Evolutionary conservation across 179 eudicot species (phyloP), one percentile per base, ranked within the genome.

Genomic region (Sideroxylon spinosum): DNA sequence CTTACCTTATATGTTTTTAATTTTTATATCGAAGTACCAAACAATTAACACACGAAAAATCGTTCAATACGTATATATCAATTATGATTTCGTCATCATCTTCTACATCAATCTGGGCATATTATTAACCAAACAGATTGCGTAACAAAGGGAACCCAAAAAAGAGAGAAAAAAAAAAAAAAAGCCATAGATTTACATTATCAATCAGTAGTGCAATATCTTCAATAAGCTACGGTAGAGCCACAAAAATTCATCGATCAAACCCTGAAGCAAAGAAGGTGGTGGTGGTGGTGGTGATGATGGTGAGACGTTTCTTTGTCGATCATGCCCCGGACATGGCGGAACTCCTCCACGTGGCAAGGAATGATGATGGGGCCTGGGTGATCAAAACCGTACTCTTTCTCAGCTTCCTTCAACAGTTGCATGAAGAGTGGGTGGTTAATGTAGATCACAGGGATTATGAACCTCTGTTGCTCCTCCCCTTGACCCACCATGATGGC

Each of bases 371-470:
- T 86, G 32, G 90, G 89, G 0, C 92, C 92, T 22, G 71, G 60
- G 8, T 89, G 90, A 32, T 84, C 82, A 80, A 89, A 89, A 3
- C 91, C 91, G 17, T 85, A 89, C 67, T 89, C 92, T 50, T 89
- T 90, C 61, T 89, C 91, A n/a, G 91, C 90, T 76, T 81, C 90
- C 72, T 89, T 87, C 68, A 89, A 83, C 13, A 89, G 55, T 67
- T 86, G 64, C 64, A 86, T 26, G 50, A 89, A 89, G 44, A 83
- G 68, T 5, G 92, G 92, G 55, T 89, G 92, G 44, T 87, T 87
- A 0, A 86, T 70, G 78, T 89, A 89, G 23, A 83, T 60, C 3
- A 89, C 83, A 3, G 92, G 92, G 17, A 89, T 77, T 0, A 89
- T 73, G 76, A 89, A 84, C 82, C 88, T 82, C 71, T 89, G 72